A percentile compares a stretch with the other conserved stretches of the same genome.
Conservation (phyloP, 1,284 basidiomycete species). For the Tausonia pullulans region DNA sequence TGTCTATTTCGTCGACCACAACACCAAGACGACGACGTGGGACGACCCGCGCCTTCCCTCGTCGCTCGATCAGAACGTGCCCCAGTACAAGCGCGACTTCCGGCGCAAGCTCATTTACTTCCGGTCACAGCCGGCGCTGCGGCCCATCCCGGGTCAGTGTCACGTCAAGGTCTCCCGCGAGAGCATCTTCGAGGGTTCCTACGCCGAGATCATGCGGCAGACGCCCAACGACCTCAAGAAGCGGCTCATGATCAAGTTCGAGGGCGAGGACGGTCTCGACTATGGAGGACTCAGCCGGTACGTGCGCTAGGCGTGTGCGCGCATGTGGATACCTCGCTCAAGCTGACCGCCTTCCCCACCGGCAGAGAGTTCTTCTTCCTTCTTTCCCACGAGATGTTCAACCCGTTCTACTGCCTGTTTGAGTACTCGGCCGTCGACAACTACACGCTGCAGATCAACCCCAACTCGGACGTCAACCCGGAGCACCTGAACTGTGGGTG, state of each 20-base stretch:
- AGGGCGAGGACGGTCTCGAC: slow-evolving; percentile 95
- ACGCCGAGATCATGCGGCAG: slow-evolving; percentile 88
- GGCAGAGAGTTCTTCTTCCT: slow-evolving; percentile 96
- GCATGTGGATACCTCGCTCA: not conserved
- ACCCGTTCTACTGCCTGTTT: slow-evolving; percentile 98
- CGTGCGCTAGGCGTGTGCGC: slow-evolving; percentile 21
- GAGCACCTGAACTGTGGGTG: slow-evolving; percentile 79
- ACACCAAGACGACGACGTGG: slow-evolving; percentile 87
- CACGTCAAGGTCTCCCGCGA: slow-evolving; percentile 90
- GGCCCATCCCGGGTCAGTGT: slow-evolving; percentile 69
- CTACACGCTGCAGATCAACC: slow-evolving; percentile 97
- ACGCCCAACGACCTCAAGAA: slow-evolving; percentile 92
- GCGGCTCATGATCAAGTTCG: slow-evolving; percentile 96
- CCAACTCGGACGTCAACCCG: slow-evolving; percentile 93
- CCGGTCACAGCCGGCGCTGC: slow-evolving; percentile 90
- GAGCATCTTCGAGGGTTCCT: slow-evolving; percentile 93
- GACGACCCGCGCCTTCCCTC: slow-evolving; percentile 58
- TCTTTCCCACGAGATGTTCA: slow-evolving; percentile 95
- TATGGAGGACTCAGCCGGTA: slow-evolving; percentile 93
- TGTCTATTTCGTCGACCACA: slow-evolving; percentile 95
- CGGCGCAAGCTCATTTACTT: slow-evolving; percentile 98
- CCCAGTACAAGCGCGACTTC: slow-evolving; percentile 99
- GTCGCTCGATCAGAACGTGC: slow-evolving; percentile 79
- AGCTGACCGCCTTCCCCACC: not conserved
- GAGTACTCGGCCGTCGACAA: slow-evolving; percentile 99